phyloP scores from a whole-genome alignment of 257 asterid species.

The Solanum piurae region DNA sequence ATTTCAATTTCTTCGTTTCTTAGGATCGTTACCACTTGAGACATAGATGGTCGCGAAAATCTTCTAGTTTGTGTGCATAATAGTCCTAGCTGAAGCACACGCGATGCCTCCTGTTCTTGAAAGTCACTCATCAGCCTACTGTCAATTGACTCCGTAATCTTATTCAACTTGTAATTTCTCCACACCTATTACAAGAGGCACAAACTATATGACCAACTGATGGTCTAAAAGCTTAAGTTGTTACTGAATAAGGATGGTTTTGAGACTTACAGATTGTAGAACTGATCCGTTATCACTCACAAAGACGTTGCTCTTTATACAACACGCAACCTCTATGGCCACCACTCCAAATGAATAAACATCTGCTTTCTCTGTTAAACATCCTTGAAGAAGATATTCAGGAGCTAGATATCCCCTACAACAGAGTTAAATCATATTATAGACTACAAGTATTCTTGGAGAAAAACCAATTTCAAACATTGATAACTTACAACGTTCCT shows the following conservation, averaged over 20 bases:
- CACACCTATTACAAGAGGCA: not conserved
- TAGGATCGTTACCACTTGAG: not conserved
- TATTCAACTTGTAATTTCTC: not conserved
- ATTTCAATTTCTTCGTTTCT: not conserved
- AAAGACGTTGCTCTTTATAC: not conserved
- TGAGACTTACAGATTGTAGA: not conserved
- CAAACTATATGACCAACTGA: not conserved
- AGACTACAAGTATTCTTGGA: not conserved
- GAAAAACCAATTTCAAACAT: not conserved
- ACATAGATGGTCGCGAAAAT: constrained; percentile 1
- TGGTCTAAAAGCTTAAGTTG: not conserved
- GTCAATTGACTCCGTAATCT: not conserved
- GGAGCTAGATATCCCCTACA: constrained; percentile 3
- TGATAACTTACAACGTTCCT: not conserved
- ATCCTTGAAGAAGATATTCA: constrained; percentile 1
- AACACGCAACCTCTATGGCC: not conserved
- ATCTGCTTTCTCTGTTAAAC: constrained; percentile 2
- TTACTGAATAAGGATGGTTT: not conserved
- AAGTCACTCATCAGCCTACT: not conserved
- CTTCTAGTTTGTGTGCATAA: not conserved
- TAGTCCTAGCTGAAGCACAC: not conserved
- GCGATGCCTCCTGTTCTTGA: not conserved
- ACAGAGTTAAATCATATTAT: not conserved
- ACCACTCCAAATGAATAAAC: not conserved
- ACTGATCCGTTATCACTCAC: not conserved